These are phyloP conservation scores for Nepenthes alata DNA, from an alignment of 179 eudicot species.

Conservation along the genomic window DNA sequence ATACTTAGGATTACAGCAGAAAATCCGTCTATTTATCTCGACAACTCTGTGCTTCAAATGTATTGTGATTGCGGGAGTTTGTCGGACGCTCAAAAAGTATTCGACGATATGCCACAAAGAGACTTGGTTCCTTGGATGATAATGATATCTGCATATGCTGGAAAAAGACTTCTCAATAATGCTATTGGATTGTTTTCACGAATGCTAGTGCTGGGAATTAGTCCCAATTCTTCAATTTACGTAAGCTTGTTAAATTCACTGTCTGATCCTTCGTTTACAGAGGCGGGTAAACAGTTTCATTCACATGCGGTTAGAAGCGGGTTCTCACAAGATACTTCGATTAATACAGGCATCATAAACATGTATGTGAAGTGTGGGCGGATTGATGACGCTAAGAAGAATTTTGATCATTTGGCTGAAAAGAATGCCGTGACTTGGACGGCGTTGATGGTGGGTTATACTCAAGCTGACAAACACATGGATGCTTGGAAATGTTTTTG, in stretches of 20 bases:
- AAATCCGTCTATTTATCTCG: neutral
- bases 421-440: slow-evolving; percentile 28
- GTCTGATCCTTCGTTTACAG: slow-evolving; percentile 9
- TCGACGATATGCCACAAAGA: slow-evolving; percentile 21
- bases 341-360: slow-evolving; percentile 16
- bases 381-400: slow-evolving; percentile 16
- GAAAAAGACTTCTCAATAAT: slow-evolving; percentile 9
- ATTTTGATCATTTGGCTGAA: slow-evolving; percentile 19
- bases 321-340: slow-evolving; percentile 6
- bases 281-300: slow-evolving; percentile 28
- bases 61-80: slow-evolving; percentile 22
- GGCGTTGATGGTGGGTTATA: slow-evolving; percentile 26
- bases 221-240: slow-evolving; percentile 11
- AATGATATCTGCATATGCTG: slow-evolving; percentile 22
- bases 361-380: slow-evolving; percentile 32
- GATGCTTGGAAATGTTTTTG: slow-evolving; percentile 17
- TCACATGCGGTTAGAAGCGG: slow-evolving; percentile 20
- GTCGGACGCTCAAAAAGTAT: slow-evolving; percentile 19
- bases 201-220: slow-evolving; percentile 9
- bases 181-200: slow-evolving; percentile 15
- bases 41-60: slow-evolving; percentile 13
- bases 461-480: slow-evolving; percentile 10
- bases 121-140: slow-evolving; percentile 20
- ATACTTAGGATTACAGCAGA: neutral
- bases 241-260: slow-evolving; percentile 13